These are phyloP conservation scores for Suillus sp. DNA, from an alignment of 768 basidiomycete genomes.

Conservation along the genomic window DNA sequence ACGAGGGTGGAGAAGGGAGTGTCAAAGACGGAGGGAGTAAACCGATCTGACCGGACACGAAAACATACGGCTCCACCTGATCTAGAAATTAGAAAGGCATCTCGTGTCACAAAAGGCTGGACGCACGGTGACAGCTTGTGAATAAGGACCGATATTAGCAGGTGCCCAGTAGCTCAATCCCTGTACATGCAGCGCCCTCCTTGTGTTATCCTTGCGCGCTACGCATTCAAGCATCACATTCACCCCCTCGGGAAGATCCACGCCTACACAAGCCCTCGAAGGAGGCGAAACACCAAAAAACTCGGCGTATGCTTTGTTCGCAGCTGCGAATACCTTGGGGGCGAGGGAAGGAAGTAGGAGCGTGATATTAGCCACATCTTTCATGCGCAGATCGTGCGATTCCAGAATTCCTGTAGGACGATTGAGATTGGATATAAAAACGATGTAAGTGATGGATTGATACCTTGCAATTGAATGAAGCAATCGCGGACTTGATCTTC, in stretches of 20 bases:
- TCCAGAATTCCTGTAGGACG: not conserved
- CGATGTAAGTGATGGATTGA: not conserved
- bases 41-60: conserved; percentile 95
- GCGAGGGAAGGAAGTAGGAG: conserved; percentile 83
- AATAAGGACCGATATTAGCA: conserved; percentile 98
- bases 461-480: conserved; percentile 68
- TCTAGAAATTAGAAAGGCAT: conserved; percentile 1
- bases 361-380: conserved; percentile 62
- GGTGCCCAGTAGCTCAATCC: conserved; percentile 98
- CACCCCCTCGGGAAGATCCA: conserved; percentile 59
- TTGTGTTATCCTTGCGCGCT: conserved; percentile 44
- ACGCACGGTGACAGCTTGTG: conserved; percentile 84
- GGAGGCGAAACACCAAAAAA: conserved; percentile 94
- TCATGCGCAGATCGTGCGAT: not conserved
- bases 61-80: conserved; percentile 76
- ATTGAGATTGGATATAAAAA: not conserved
- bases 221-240: conserved; percentile 76
- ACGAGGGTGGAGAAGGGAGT: conserved; percentile 51
- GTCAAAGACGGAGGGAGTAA: conserved; percentile 74
- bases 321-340: conserved; percentile 56
- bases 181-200: conserved; percentile 91
- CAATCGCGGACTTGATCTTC: conserved; percentile 74
- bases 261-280: conserved; percentile 90
- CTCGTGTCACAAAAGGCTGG: conserved; percentile 1
- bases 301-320: conserved; percentile 77